Base-by-base conservation (phyloP, 495 filamentous ascomycete species). In the Aspergillus bridgeri region DNA sequence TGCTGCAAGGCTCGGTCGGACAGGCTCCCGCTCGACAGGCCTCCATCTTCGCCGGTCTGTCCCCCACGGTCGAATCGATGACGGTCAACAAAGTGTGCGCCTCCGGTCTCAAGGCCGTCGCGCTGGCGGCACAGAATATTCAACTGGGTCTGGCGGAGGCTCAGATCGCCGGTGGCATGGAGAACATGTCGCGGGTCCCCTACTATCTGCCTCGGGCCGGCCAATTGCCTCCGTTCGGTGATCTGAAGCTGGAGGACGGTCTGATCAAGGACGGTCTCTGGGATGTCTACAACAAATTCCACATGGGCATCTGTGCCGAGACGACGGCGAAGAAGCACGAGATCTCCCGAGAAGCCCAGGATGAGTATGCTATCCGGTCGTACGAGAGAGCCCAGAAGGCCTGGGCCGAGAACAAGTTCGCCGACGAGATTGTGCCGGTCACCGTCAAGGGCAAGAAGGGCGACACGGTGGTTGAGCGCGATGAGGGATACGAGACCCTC, bases 281-380 rank as follows among this genome's bases (percentile, higher is more conserved):
- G 83, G 94, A 98, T 74, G 92, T 96, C 21, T 98, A 97, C 72
- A 90, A 96, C 70, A 81, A 96, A 66, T 87, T 97, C 66, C 93
- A 96, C 69, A 98, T 98, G 94, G 94, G 94, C 7, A 89, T 92
- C 57, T 98, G 94, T 66, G 94, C 93, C n/a, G 94, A 98, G 77
- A 87, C 88, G 56, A 96, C 92, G 13, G 93, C 90, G 5, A 94
- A 93, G 79, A 93, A 95, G 60, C 81, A 90, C 66, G 74, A 83
- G 0, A 83, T 98, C 51, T 85, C 86, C 1, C 79, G 94, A 15
- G 86, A 94, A 65, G 85, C 85, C 60, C 94, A 98, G 76, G 94
- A 98, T 62, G 77, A 86, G 48, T 98, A 94, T 68, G 91, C 94
- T 11, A 91, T 96, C 62, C 81, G 83, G 63, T 91, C 87, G 17